phyloP scores from a whole-genome alignment of 2,329 filamentous ascomycete species.

The Lachnellula subtilissima region DNA sequence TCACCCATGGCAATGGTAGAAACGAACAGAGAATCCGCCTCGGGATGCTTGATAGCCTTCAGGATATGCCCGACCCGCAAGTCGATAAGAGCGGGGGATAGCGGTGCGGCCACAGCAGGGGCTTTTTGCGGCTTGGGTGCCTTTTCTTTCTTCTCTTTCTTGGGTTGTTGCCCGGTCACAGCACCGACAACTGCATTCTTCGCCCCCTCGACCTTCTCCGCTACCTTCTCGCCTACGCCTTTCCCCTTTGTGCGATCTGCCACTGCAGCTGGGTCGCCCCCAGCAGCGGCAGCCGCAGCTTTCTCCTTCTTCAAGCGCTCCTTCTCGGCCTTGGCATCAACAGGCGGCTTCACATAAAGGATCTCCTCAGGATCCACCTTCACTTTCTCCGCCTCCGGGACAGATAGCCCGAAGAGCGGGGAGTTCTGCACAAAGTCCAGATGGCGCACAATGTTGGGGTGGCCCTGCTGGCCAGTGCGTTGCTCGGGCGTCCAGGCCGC shows the following conservation, averaged over 20 bases:
- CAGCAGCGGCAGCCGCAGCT: slow-evolving; percentile 56
- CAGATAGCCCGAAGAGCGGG: slow-evolving; percentile 63
- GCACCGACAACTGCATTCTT: slow-evolving; percentile 40
- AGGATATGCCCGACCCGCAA: slow-evolving; percentile 96
- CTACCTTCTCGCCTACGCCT: slow-evolving; percentile 33
- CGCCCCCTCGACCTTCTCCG: background rate
- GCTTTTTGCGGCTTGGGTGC: slow-evolving; percentile 69
- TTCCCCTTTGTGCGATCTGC: slow-evolving; percentile 57
- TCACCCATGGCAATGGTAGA: slow-evolving; percentile 95
- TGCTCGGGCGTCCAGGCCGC: slow-evolving; percentile 78
- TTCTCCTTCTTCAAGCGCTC: slow-evolving; percentile 97
- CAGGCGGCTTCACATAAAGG: slow-evolving; percentile 79
- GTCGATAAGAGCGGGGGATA: slow-evolving; percentile 83
- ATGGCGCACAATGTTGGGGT: slow-evolving; percentile 85
- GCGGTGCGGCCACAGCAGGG: slow-evolving; percentile 64
- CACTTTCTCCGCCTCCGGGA: slow-evolving; percentile 71
- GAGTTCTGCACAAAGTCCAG: slow-evolving; percentile 95
- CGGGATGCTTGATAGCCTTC: slow-evolving; percentile 91
- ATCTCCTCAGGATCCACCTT: slow-evolving; percentile 74
- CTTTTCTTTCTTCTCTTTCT: slow-evolving; percentile 91
- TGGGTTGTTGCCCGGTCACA: slow-evolving; percentile 34
- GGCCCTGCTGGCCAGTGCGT: slow-evolving; percentile 82
- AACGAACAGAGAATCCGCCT: slow-evolving; percentile 93
- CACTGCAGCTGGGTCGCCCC: slow-evolving; percentile 45
- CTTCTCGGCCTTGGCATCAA: slow-evolving; percentile 92